A percentile compares a stretch with the other conserved stretches of the same genome.
phyloP scores from a whole-genome alignment of 2,329 filamentous ascomycete genomes.

The Fusarium concolor region DNA sequence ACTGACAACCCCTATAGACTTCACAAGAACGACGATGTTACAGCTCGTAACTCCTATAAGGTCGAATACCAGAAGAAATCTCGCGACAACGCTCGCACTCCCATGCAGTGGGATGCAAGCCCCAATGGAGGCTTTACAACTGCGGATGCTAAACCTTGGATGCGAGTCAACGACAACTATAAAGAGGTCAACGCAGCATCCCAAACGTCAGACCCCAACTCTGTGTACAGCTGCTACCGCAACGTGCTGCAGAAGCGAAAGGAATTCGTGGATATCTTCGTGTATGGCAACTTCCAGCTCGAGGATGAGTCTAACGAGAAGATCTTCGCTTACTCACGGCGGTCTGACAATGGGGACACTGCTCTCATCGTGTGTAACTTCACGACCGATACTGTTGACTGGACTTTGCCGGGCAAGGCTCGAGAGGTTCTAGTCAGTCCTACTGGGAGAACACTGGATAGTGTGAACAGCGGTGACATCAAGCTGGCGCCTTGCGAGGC shows the following conservation, averaged over 20 bases:
- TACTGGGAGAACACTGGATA: slow-evolving; percentile 45
- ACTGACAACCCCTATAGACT: slow-evolving; percentile 44
- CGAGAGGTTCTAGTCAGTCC: slow-evolving; percentile 53
- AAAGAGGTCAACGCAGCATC: slow-evolving; percentile 69
- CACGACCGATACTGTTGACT: slow-evolving; percentile 48
- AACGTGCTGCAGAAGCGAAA: slow-evolving; percentile 70
- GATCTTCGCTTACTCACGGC: slow-evolving; percentile 55
- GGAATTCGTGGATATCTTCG: slow-evolving; percentile 69
- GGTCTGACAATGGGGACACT: slow-evolving; percentile 46
- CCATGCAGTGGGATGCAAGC: slow-evolving; percentile 76
- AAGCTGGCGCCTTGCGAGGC: slow-evolving; percentile 54
- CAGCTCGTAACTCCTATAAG: slow-evolving; percentile 52
- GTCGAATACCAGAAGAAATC: slow-evolving; percentile 67
- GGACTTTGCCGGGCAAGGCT: slow-evolving; percentile 47
- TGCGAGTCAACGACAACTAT: slow-evolving; percentile 74
- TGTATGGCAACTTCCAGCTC: slow-evolving; percentile 69
- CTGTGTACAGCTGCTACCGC: slow-evolving; percentile 72
- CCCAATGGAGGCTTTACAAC: slow-evolving; percentile 74
- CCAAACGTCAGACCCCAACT: slow-evolving; percentile 61
- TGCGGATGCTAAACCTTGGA: slow-evolving; percentile 69
- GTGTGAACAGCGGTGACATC: slow-evolving; percentile 45
- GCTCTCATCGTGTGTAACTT: slow-evolving; percentile 57
- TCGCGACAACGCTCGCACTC: slow-evolving; percentile 76
- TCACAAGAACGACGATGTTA: slow-evolving; percentile 54
- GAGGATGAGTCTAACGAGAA: slow-evolving; percentile 52